Conservation (phyloP, 352 stramenopile genomes). For the Pythium insidiosum region DNA sequence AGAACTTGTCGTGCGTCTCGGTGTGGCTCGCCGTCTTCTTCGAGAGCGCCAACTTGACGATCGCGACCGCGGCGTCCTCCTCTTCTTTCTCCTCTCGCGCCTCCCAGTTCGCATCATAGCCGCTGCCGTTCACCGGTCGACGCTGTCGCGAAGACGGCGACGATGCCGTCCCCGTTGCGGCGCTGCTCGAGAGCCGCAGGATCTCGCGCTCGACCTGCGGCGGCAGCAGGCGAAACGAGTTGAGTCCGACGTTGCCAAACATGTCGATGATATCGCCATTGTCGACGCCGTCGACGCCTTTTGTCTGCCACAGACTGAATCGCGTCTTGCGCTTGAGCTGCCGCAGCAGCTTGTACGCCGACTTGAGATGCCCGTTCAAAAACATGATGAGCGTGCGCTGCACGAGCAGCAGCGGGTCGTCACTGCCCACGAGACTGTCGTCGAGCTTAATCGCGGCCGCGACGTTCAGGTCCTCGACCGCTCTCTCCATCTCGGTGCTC, state of each 20-base stretch:
- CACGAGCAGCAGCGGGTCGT: slow-evolving; percentile 27
- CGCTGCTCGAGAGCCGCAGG: background rate
- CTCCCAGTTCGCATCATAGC: background rate
- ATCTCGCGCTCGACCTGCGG: slow-evolving; percentile 20
- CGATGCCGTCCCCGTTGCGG: background rate
- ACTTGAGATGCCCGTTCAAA: slow-evolving; percentile 41
- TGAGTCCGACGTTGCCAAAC: slow-evolving; percentile 36
- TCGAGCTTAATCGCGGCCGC: slow-evolving; percentile 23
- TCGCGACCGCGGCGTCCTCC: slow-evolving; percentile 23
- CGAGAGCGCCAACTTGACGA: slow-evolving; percentile 31
- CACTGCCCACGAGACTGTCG: slow-evolving; percentile 3
- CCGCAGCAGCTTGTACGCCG: slow-evolving; percentile 34
- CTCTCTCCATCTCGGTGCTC: slow-evolving; percentile 39
- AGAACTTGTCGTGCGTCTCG: slow-evolving; percentile 52
- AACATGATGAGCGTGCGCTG: slow-evolving; percentile 46
- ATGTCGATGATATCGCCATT: slow-evolving; percentile 44
- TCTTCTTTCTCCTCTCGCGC: slow-evolving; percentile 16
- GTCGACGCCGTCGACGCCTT: slow-evolving; percentile 3
- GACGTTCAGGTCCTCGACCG: slow-evolving; percentile 44
- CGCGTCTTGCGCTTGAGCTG: slow-evolving; percentile 21
- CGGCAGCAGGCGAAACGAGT: slow-evolving; percentile 31
- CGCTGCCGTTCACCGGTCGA: background rate
- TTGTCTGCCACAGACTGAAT: background rate
- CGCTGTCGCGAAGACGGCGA: no score
- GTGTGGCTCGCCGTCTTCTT: slow-evolving; percentile 27